A percentile compares a stretch with the other conserved stretches of the same genome.
Evolutionary conservation across 1,284 basidiomycete species (phyloP).

Genomic region (Ganoderma leucocontextum): DNA sequence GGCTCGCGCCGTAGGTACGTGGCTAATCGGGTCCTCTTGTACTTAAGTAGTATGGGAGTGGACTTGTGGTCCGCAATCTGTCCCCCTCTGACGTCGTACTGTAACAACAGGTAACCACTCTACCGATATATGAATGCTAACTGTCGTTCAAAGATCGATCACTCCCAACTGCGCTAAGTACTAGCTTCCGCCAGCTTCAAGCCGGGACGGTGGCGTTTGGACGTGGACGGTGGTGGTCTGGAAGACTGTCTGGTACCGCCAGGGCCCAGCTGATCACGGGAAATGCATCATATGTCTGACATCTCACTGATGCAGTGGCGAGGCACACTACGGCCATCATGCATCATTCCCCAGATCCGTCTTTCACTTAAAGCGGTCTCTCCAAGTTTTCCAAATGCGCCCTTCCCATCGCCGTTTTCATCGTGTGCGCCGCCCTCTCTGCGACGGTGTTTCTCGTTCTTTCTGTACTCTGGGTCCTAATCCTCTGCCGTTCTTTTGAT

Average conservation of each 20-base stretch:
- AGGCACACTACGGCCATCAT: conserved; percentile 22
- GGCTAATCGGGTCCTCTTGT: too few species aligned
- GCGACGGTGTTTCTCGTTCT: conserved; percentile 9
- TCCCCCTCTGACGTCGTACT: too few species aligned
- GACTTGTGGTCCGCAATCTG: not conserved
- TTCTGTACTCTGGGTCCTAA: not conserved
- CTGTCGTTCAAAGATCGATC: not conserved
- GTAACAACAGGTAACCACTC: too few species aligned
- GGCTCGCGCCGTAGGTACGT: too few species aligned
- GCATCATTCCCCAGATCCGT: conserved; percentile 17
- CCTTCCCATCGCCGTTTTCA: conserved; percentile 6
- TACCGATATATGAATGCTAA: not conserved
- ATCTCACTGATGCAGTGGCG: not conserved
- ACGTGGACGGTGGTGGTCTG: not conserved
- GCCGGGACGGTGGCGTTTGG: not conserved
- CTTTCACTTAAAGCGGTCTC: conserved; percentile 10
- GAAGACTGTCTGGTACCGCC: not conserved
- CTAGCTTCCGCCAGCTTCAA: not conserved
- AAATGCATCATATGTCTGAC: not conserved
- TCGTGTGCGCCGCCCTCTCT: not conserved
- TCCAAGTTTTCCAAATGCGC: not conserved
- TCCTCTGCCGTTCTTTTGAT: not conserved
- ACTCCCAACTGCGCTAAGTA: not conserved
- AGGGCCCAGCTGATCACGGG: conserved; percentile 16
- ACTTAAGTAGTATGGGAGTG: too few species aligned